Conservation (phyloP, 345 rosid species). For the Eucalyptus victrix region DNA sequence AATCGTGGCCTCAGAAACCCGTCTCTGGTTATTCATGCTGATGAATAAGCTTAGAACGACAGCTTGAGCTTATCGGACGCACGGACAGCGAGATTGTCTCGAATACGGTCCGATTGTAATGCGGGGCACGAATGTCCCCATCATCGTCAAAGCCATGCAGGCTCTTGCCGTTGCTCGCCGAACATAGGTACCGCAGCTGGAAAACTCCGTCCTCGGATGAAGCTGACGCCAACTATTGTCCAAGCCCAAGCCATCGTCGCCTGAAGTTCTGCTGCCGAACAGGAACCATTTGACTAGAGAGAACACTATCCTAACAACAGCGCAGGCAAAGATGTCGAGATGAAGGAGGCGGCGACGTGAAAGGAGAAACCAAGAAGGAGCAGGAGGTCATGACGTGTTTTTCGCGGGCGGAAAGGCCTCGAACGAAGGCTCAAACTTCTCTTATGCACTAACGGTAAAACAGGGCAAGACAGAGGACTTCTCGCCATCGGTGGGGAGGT, state of each 20-base stretch:
- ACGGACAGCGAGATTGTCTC: too few relatives aligned
- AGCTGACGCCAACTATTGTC: background rate
- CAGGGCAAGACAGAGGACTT: background rate
- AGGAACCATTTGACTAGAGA: background rate
- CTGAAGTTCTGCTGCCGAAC: background rate
- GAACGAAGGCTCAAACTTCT: background rate
- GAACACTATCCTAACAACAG: background rate
- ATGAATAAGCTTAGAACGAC: too few relatives aligned
- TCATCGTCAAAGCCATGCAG: too few relatives aligned
- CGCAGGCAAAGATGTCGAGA: background rate
- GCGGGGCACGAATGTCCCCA: too few relatives aligned
- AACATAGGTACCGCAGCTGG: too few relatives aligned
- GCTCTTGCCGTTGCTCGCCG: too few relatives aligned
- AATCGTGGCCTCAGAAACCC: too few relatives aligned
- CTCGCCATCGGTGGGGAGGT: background rate
- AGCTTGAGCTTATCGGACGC: too few relatives aligned
- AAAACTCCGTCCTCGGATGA: too few relatives aligned
- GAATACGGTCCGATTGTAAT: too few relatives aligned
- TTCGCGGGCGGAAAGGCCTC: accelerated
- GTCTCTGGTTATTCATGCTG: too few relatives aligned
- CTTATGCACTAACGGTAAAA: background rate
- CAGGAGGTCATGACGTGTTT: background rate
- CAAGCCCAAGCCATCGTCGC: background rate
- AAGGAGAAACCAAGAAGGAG: background rate
- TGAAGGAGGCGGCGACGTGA: background rate